Conservation (phyloP, 1,284 basidiomycete genomes). For the Ustilago trichophora region DNA sequence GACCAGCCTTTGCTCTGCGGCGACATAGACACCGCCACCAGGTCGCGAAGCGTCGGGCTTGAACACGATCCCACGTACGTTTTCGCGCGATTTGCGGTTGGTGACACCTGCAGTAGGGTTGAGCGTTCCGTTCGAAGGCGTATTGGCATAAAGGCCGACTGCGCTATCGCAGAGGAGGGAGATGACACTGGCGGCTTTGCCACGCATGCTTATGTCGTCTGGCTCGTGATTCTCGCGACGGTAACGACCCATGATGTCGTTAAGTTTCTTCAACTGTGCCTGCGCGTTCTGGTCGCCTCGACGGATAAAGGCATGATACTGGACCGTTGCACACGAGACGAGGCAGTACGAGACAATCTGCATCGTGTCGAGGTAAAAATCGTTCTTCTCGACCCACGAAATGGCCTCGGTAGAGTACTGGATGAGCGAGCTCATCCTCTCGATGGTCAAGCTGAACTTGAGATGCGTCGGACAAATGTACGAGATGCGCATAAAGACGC, state of each 20-base stretch:
- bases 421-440: constrained; percentile 58
- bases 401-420: constrained; percentile 53
- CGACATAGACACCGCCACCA: constrained; percentile 84
- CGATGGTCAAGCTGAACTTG: constrained; percentile 60
- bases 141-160: constrained; percentile 64
- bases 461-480: constrained; percentile 62
- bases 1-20: constrained; percentile 69
- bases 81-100: constrained; percentile 63
- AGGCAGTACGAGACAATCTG: constrained; percentile 59
- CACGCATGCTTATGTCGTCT: constrained; percentile 75
- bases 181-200: constrained; percentile 88
- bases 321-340: constrained; percentile 61
- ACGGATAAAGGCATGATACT: constrained; percentile 60
- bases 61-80: constrained; percentile 73
- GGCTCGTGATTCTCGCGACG: constrained; percentile 58
- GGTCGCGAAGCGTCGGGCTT: constrained; percentile 71
- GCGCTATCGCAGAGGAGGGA: constrained; percentile 80
- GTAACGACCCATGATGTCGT: constrained; percentile 36
- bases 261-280: constrained; percentile 42
- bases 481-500: constrained; percentile 63
- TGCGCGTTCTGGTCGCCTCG: constrained; percentile 52
- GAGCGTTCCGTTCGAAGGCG: constrained; percentile 57
- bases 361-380: constrained; percentile 60
- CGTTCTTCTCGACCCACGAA: constrained; percentile 56
- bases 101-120: constrained; percentile 70